Evolutionary conservation across 2,329 filamentous ascomycete genomes (phyloP), one percentile per base, ranked within the genome.

Genomic region (Sporothrix schenckii): DNA sequence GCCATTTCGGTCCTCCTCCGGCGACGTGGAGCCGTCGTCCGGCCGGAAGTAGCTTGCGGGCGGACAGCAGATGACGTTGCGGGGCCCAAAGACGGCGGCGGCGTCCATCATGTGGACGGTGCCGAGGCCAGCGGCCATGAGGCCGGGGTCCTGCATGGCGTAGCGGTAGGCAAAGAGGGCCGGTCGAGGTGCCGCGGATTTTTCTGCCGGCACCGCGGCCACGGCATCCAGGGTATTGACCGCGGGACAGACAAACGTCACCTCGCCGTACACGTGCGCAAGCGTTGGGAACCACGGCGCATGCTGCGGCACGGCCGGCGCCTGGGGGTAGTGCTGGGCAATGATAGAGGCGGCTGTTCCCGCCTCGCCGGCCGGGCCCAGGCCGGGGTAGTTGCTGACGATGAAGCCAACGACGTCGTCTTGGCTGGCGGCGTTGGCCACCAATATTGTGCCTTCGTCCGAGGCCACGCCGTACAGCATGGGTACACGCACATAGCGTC

Each of bases 401-500:
- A 86, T 74, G 75, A 85, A 86, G 21, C 72, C 5, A 52, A 75
- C 70, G 63, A 84, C 76, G 13, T 82, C 77, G 6, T 75, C 76
- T 0, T 76, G 67, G 0, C 77, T 79, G 39, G 74, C 73, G 19
- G 80, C 80, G 73, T 84, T 78, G 70, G 66, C 47, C 58, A 79
- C 81, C 72, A 86, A 86, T 13, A 78, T 74, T 19, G 82, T 80
- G 54, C 85, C 85, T 75, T 86, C 84, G 70, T 86, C 75, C 2
- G 79, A 82, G 56, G 80, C 80, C 2, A 80, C 80, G 24, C 84
- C 84, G 66, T 83, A 78, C 14, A 86, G 74, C 34, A 83, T 72
- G 0, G 84, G 84, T 34, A 86, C 81, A 41, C 79, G 77, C 70
- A 83, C 71, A 70, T 83, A 84, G 7, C 77, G 74, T 0, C 82